phyloP scores from a whole-genome alignment of 1,139 yeast species.

The Hemisphaericaspora lyxosophila region DNA sequence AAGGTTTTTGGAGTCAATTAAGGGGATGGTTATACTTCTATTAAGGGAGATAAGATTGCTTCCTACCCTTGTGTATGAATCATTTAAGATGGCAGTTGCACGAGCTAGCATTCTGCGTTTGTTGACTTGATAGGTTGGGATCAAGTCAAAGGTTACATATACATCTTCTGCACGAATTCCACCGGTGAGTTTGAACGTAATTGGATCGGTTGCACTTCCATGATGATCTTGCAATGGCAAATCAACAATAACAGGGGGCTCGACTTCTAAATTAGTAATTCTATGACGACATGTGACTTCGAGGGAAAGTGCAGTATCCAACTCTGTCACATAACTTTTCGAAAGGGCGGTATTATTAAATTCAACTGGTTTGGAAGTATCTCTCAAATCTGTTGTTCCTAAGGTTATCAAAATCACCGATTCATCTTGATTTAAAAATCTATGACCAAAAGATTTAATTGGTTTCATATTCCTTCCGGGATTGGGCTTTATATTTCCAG shows the following conservation, averaged over 20 bases:
- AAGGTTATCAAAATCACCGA: conserved; percentile 73
- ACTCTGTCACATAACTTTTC: conserved; percentile 73
- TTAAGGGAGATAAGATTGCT: conserved; percentile 63
- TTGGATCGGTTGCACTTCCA: conserved; percentile 79
- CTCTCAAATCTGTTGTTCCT: conserved; percentile 82
- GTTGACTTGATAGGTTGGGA: conserved; percentile 75
- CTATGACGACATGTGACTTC: conserved; percentile 58
- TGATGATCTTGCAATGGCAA: conserved; percentile 81
- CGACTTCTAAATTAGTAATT: conserved; percentile 44
- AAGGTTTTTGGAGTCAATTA: conserved; percentile 67
- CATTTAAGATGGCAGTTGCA: conserved; percentile 74
- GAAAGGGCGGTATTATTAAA: conserved; percentile 73
- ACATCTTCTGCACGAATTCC: conserved; percentile 53
- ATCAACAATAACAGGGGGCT: conserved; percentile 71
- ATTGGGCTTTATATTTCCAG: neutral
- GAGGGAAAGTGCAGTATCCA: conserved; percentile 85
- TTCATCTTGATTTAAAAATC: conserved; percentile 64
- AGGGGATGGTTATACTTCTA: conserved; percentile 71
- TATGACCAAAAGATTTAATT: conserved; percentile 84
- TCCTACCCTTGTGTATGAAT: conserved; percentile 70
- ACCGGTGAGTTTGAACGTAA: conserved; percentile 65
- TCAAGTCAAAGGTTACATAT: conserved; percentile 77
- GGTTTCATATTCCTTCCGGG: conserved; percentile 32
- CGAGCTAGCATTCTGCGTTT: conserved; percentile 62
- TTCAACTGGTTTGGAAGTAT: conserved; percentile 59